Percentiles rank a stretch among this genome's conserved stretches.
Conservation (phyloP, 2,329 filamentous ascomycete genomes). For the Cordyceps farinosa region DNA sequence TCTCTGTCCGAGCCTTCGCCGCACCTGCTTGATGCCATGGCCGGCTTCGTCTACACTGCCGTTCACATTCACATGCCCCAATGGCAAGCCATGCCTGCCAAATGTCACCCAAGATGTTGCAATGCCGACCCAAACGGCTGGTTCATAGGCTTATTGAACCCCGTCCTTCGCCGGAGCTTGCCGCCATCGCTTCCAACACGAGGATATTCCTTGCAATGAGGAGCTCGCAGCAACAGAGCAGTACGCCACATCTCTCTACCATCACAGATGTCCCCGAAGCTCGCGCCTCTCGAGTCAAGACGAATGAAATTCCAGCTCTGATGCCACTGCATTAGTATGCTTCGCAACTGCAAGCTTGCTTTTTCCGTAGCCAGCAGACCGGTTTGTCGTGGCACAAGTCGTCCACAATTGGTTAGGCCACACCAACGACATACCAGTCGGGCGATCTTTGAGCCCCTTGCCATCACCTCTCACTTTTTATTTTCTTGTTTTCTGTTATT, state of each 20-base stretch:
- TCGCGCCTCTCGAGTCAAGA: not conserved
- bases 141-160: not conserved
- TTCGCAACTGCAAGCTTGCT: constrained; percentile 8
- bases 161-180: not conserved
- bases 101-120: constrained; percentile 4
- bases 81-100: not conserved
- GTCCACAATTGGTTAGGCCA: constrained; percentile 9
- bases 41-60: not conserved
- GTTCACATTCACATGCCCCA: not conserved
- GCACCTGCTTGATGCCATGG: not conserved
- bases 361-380: constrained; percentile 9
- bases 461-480: constrained; percentile 22
- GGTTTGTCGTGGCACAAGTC: constrained; percentile 5
- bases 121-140: not conserved
- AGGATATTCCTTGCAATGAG: not conserved
- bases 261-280: not conserved
- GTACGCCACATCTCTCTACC: not conserved
- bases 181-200: not conserved
- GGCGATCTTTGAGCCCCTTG: constrained; percentile 21
- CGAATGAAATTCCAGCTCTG: constrained; percentile 2
- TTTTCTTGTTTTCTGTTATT: constrained; percentile 11
- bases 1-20: not conserved
- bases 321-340: not conserved
- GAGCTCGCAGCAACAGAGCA: not conserved
- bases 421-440: constrained; percentile 22